Conservation (phyloP, 2,329 filamentous ascomycete genomes). For the Didymella pinodella region DNA sequence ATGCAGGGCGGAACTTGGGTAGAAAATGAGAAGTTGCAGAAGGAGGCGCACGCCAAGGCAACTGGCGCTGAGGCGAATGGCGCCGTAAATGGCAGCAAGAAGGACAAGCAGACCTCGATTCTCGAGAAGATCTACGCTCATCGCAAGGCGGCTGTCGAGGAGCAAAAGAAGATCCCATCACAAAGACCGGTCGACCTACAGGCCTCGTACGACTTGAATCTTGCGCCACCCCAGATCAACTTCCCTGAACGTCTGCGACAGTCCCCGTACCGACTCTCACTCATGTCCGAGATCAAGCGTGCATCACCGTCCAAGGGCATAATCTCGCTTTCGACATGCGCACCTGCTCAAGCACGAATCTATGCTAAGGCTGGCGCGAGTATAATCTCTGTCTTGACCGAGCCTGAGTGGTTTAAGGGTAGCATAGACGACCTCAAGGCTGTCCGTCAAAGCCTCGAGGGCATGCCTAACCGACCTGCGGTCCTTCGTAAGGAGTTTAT, state of each 20-base stretch:
- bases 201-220: constrained; percentile 82
- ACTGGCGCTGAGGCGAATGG: constrained; percentile 44
- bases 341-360: constrained; percentile 85
- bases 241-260: constrained; percentile 81
- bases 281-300: constrained; percentile 97
- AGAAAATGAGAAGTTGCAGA: constrained; percentile 70
- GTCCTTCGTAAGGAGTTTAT: constrained; percentile 96
- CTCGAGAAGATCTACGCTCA: constrained; percentile 89
- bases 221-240: constrained; percentile 82
- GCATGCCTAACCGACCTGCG: constrained; percentile 90
- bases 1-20: constrained; percentile 92
- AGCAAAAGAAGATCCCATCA: constrained; percentile 85
- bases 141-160: constrained; percentile 75
- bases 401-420: constrained; percentile 99
- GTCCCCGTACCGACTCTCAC: constrained; percentile 84
- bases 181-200: constrained; percentile 84
- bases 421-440: constrained; percentile 91
- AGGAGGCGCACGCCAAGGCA: constrained; percentile 44
- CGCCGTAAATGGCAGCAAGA: constrained; percentile 35
- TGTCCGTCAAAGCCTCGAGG: constrained; percentile 86
- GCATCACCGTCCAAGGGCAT: constrained; percentile 96
- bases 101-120: constrained; percentile 79
- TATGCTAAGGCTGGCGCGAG: constrained; percentile 95
- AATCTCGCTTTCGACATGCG: constrained; percentile 86
- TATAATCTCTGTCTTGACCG: constrained; percentile 97